A percentile compares a stretch with the other conserved stretches of the same genome.
Conservation (phyloP, 2,329 filamentous ascomycete genomes). For the Hawksworthiomyces lignivorus region DNA sequence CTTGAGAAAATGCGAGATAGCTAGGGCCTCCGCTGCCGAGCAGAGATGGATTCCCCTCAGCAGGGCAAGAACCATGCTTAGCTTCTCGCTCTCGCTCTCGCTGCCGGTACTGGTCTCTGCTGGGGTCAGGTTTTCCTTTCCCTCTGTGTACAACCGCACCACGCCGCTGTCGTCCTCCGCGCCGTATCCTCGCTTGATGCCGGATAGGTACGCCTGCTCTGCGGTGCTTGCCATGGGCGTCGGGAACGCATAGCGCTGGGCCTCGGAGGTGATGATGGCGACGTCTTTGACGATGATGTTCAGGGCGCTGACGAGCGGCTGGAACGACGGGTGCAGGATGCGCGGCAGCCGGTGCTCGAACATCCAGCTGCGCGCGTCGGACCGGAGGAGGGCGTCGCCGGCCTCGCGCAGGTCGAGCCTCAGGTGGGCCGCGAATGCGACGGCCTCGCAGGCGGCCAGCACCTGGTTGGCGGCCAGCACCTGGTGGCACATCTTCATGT, state of each 20-base stretch:
- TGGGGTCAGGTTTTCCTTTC: slow-evolving; percentile 17
- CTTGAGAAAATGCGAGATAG: slow-evolving; percentile 31
- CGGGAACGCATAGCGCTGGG: slow-evolving; percentile 48
- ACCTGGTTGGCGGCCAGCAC: slow-evolving; percentile 58
- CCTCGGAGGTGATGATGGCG: slow-evolving; percentile 61
- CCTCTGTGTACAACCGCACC: slow-evolving; percentile 34
- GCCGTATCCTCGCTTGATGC: slow-evolving; percentile 47
- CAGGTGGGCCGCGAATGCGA: slow-evolving; percentile 50
- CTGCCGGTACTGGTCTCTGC: no score
- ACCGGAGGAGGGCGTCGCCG: slow-evolving; percentile 34
- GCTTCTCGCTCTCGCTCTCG: background rate
- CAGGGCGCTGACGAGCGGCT: slow-evolving; percentile 50
- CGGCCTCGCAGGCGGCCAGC: slow-evolving; percentile 49
- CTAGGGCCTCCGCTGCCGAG: slow-evolving; percentile 34
- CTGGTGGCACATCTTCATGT: slow-evolving; percentile 59
- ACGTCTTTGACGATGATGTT: slow-evolving; percentile 55
- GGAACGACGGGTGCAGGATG: slow-evolving; percentile 44
- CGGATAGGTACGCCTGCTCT: slow-evolving; percentile 58
- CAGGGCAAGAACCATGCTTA: slow-evolving; percentile 29
- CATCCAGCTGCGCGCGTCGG: slow-evolving; percentile 53
- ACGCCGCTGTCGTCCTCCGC: slow-evolving; percentile 37
- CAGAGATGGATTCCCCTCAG: slow-evolving; percentile 37
- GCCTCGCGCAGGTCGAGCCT: slow-evolving; percentile 40
- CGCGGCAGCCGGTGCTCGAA: slow-evolving; percentile 50
- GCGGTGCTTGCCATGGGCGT: slow-evolving; percentile 53